Evolutionary conservation across 371 early-diverging fungal genomes (phyloP).

Genomic region (Mucor sp.): DNA sequence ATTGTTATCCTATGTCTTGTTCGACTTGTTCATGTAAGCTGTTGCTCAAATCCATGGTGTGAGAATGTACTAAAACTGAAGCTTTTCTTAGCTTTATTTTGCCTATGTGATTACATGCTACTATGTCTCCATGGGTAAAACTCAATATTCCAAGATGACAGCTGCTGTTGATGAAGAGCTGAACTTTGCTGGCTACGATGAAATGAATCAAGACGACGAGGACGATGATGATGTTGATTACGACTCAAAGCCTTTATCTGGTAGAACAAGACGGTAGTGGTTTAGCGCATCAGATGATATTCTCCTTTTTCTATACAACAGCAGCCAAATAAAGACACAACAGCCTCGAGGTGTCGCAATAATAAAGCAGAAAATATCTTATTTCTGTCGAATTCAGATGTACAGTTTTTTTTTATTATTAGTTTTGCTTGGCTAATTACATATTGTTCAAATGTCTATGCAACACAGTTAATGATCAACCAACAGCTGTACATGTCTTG

Average conservation of each 20-base stretch:
- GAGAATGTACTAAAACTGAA: background rate
- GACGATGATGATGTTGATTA: constrained; percentile 8
- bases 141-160: constrained; percentile 35
- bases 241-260: constrained; percentile 7
- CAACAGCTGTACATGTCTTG: background rate
- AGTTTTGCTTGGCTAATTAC: background rate
- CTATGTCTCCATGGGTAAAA: constrained; percentile 29
- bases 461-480: background rate
- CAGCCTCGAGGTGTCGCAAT: too few relatives aligned
- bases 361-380: too few relatives aligned
- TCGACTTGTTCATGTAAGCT: constrained; percentile 43
- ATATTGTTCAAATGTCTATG: constrained; percentile 15
- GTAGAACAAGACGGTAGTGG: background rate
- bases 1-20: constrained; percentile 36
- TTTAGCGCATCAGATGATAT: background rate
- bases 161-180: constrained; percentile 28
- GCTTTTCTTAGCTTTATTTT: constrained; percentile 40
- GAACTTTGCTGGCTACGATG: constrained; percentile 22
- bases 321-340: background rate
- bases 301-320: background rate
- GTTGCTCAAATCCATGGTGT: background rate
- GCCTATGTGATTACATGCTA: constrained; percentile 40
- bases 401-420: background rate
- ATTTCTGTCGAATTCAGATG: background rate
- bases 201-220: constrained; percentile 12